Base-by-base conservation (phyloP, 768 basidiomycete genomes). In the Lactarius sp. region DNA sequence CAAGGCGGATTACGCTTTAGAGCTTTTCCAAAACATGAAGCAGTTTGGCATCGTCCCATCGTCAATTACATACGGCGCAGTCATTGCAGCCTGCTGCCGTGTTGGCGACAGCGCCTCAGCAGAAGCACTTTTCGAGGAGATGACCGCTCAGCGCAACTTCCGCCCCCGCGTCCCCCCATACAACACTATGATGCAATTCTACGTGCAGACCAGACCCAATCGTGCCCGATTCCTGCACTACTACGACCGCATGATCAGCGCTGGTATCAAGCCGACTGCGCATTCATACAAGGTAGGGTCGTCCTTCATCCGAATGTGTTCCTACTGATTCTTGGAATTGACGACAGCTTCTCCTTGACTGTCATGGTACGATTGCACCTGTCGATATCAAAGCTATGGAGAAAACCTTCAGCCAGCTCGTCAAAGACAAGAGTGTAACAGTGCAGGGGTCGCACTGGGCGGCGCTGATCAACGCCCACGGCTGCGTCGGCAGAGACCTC, bases 121-220 rank as follows among this genome's bases (percentile, higher is more conserved):
- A 6, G 91, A 92, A 73, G 77, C 79, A 9, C 75, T 97, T 51
- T 99, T 97, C 76, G 71, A 75, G 60, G 94, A 98, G 77, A 98
- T 99, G 97, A 73, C 78, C 0, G 67, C 74, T 50, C 79, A 84
- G 63, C 78, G 75, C 41, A 88, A 87, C 68, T 98, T 94, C 80
- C 88, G 81, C 75, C 88, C 95, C 9, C 81, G 94, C 7, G 86
- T 97, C 1, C 97, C 96, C 20, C 96, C 96, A 0, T 99, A 87
- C 81, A 99, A 99, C 77, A 94, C 90, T 39, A 97, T 99, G 94
- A 98, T 99, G 84, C 97, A 99, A 73, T 80, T 96, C 69, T 94
- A 93, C 76, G 87, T 89, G 54, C 85, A 87, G 60, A 94, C 90
- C n/a, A 91, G 90, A 73, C 96, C 94, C 1, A 87, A 92, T 66